A percentile compares a stretch with the other conserved stretches of the same genome.
These are phyloP conservation scores for Aspergillus nidulans DNA, from an alignment of 495 filamentous ascomycete species.

Conservation along the genomic window DNA sequence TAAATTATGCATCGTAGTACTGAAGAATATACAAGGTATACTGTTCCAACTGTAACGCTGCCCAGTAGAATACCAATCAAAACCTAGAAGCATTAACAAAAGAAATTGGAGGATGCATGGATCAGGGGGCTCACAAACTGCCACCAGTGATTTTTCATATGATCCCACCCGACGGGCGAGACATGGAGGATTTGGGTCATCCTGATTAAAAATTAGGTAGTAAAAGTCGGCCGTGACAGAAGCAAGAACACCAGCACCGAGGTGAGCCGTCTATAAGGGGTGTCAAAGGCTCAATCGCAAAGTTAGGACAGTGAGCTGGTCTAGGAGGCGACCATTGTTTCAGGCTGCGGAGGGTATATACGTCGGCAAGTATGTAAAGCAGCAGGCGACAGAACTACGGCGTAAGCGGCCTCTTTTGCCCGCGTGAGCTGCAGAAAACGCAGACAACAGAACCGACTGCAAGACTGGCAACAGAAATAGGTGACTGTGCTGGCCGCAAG, in stretches of 20 bases:
- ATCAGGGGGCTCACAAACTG: constrained; percentile 34
- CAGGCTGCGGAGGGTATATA: neutral
- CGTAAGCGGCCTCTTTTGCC: neutral
- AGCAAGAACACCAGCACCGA: constrained; percentile 6
- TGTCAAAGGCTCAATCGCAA: neutral
- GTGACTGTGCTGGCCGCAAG: neutral
- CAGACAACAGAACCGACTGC: neutral
- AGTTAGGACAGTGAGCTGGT: neutral
- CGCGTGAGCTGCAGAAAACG: neutral
- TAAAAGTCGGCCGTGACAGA: neutral
- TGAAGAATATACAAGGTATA: constrained; percentile 31
- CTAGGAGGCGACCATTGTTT: constrained; percentile 6
- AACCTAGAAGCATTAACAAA: constrained; percentile 20
- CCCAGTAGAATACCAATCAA: constrained; percentile 37
- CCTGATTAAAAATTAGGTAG: constrained; percentile 17
- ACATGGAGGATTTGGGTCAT: constrained; percentile 35
- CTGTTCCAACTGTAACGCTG: constrained; percentile 26
- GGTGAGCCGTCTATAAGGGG: constrained; percentile 1
- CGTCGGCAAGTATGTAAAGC: neutral
- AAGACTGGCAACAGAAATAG: no score
- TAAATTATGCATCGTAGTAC: constrained; percentile 18
- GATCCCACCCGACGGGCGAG: constrained; percentile 31
- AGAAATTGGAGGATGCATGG: neutral
- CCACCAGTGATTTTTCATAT: constrained; percentile 40
- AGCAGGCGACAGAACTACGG: neutral